Percentiles rank a stretch among this genome's conserved stretches.
phyloP scores from a whole-genome alignment of 495 filamentous ascomycete genomes.

The Neurospora sp. region DNA sequence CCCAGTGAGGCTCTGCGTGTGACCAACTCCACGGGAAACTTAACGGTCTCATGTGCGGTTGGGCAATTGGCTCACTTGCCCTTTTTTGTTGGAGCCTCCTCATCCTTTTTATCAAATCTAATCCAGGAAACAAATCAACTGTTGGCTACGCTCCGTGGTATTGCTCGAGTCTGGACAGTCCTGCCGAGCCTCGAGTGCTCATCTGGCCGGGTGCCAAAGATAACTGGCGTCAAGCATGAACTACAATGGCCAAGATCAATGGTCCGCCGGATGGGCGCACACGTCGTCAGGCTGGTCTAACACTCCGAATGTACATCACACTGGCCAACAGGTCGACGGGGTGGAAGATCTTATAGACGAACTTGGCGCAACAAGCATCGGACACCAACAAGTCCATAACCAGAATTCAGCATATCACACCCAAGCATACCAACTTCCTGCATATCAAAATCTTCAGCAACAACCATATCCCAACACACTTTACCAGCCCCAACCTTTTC shows the following conservation, averaged over 20 bases:
- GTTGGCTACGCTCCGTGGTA: not conserved
- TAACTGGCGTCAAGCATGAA: not conserved
- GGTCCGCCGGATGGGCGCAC: not conserved
- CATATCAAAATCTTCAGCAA: not conserved
- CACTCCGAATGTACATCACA: not conserved
- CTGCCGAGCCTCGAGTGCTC: not conserved
- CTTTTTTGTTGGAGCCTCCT: not conserved
- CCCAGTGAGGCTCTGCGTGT: not conserved
- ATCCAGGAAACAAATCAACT: not conserved
- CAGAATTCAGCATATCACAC: not conserved
- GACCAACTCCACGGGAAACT: not conserved
- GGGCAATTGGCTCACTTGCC: not conserved
- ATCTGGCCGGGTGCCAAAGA: not conserved
- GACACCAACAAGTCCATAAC: not conserved
- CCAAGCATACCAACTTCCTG: not conserved
- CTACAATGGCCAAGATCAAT: not conserved
- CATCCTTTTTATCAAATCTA: not conserved
- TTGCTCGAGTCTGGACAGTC: not conserved
- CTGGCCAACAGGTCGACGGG: not conserved
- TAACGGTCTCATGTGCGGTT: not conserved
- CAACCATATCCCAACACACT: not conserved
- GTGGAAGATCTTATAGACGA: constrained; percentile 1
- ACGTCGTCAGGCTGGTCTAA: not conserved
- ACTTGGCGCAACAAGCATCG: constrained; percentile 1
- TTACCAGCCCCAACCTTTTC: not conserved